These are phyloP conservation scores for Oryza glumipatula DNA, from an alignment of 176 grass and related monocot species.

Conservation along the genomic window DNA sequence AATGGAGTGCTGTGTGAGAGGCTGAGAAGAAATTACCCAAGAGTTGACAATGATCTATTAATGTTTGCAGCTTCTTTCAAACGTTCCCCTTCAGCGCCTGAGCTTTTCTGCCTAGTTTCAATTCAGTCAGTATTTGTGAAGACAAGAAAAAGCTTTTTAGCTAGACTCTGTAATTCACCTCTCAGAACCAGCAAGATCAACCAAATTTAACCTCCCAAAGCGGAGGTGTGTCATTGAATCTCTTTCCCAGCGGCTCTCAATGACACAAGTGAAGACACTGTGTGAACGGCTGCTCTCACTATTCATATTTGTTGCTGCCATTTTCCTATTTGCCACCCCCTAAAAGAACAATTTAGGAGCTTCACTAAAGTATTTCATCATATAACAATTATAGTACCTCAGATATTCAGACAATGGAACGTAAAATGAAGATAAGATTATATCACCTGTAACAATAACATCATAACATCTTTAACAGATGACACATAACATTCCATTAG, in stretches of 20 bases:
- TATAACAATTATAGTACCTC: neutral
- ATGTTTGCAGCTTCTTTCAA: conserved; percentile 98
- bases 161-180: conserved; percentile 59
- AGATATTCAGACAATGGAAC: conserved; percentile 14
- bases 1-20: conserved; percentile 19
- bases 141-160: conserved; percentile 13
- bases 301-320: conserved; percentile 96
- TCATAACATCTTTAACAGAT: conserved; percentile 77
- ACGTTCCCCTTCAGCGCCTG: conserved; percentile 91
- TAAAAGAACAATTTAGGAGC: conserved; percentile 41
- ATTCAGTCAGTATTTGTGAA: conserved; percentile 51
- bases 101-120: conserved; percentile 91
- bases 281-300: conserved; percentile 92
- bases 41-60: conserved; percentile 92
- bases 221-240: conserved; percentile 80
- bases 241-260: conserved; percentile 89
- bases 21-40: conserved; percentile 63
- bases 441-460: conserved; percentile 79
- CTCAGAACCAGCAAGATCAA: conserved; percentile 95
- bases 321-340: conserved; percentile 88
- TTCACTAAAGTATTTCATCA: conserved; percentile 24
- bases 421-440: neutral
- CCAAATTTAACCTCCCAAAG: conserved; percentile 88
- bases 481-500: conserved; percentile 76
- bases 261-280: conserved; percentile 91